phyloP scores from a whole-genome alignment of 768 basidiomycete genomes.

The Hysterangium stoloniferum region DNA sequence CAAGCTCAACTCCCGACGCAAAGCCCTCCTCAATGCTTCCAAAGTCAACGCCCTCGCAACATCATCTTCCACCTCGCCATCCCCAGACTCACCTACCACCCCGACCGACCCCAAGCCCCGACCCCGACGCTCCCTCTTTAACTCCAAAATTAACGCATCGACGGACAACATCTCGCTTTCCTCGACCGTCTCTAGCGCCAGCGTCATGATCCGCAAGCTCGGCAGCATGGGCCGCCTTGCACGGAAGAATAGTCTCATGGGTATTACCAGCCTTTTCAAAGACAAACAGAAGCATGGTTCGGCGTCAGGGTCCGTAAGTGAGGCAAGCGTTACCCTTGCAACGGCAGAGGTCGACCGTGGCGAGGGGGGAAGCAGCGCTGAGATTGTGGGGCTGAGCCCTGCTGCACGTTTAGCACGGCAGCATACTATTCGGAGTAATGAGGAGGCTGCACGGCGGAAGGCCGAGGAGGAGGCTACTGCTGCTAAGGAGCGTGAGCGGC shows the following conservation, averaged over 20 bases:
- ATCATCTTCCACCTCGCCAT: neutral
- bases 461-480: slow-evolving; percentile 43
- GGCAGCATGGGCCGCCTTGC: slow-evolving; percentile 87
- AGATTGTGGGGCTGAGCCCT: slow-evolving; percentile 73
- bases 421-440: slow-evolving; percentile 67
- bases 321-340: slow-evolving; percentile 69
- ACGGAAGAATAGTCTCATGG: slow-evolving; percentile 78
- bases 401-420: slow-evolving; percentile 86
- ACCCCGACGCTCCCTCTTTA: slow-evolving; percentile 63
- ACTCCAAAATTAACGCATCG: slow-evolving; percentile 76
- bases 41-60: slow-evolving; percentile 12
- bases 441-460: slow-evolving; percentile 63
- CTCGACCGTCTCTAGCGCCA: slow-evolving; percentile 90
- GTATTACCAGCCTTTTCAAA: slow-evolving; percentile 92
- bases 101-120: slow-evolving; percentile 20
- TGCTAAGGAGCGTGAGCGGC: slow-evolving; percentile 20
- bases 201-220: slow-evolving; percentile 94
- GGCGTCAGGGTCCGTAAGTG: slow-evolving; percentile 31
- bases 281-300: slow-evolving; percentile 50
- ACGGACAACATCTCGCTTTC: slow-evolving; percentile 95
- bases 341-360: slow-evolving; percentile 76
- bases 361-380: slow-evolving; percentile 37
- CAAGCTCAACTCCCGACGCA: slow-evolving; percentile 13
- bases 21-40: slow-evolving; percentile 12
- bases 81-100: slow-evolving; percentile 12